These are phyloP conservation scores for Bipolaris oryzae DNA, from an alignment of 2,329 filamentous ascomycete genomes.

Conservation along the genomic window DNA sequence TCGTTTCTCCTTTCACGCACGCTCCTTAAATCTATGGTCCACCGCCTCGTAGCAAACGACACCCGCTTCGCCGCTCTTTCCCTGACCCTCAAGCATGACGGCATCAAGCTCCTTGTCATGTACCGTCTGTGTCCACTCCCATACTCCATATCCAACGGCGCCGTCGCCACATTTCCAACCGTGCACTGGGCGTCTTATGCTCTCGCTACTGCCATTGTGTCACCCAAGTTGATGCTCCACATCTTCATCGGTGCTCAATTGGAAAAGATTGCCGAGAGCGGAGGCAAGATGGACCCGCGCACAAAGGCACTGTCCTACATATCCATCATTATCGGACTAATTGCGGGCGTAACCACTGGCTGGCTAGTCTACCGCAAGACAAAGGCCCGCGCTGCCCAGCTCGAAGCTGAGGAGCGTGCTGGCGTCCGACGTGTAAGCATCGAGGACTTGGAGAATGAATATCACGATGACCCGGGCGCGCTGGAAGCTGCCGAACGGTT, in stretches of 20 bases:
- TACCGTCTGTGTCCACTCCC: conserved; percentile 92
- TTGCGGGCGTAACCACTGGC: conserved; percentile 76
- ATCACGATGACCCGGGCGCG: conserved; percentile 54
- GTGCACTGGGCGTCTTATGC: conserved; percentile 78
- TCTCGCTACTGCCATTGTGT: conserved; percentile 79
- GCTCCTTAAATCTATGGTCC: conserved; percentile 77
- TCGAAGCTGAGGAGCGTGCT: conserved; percentile 55
- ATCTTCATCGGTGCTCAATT: conserved; percentile 89
- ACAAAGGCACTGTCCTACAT: conserved; percentile 84
- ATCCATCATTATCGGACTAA: conserved; percentile 73
- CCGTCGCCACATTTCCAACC: conserved; percentile 90
- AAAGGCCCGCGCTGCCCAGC: conserved; percentile 55
- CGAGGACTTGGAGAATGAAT: conserved; percentile 49
- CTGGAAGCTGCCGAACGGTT: conserved; percentile 48
- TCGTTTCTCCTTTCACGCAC: conserved; percentile 83
- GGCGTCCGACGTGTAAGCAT: conserved; percentile 39
- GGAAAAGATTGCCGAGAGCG: conserved; percentile 79
- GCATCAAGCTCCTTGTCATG: conserved; percentile 85
- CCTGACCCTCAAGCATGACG: conserved; percentile 87
- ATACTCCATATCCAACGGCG: conserved; percentile 92
- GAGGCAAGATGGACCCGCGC: conserved; percentile 78
- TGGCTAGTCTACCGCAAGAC: conserved; percentile 79
- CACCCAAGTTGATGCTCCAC: conserved; percentile 87
- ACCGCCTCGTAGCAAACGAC: conserved; percentile 80
- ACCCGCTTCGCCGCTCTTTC: conserved; percentile 86